Conservation (phyloP, 306 rosid genomes). For the Luffa acutangula region DNA sequence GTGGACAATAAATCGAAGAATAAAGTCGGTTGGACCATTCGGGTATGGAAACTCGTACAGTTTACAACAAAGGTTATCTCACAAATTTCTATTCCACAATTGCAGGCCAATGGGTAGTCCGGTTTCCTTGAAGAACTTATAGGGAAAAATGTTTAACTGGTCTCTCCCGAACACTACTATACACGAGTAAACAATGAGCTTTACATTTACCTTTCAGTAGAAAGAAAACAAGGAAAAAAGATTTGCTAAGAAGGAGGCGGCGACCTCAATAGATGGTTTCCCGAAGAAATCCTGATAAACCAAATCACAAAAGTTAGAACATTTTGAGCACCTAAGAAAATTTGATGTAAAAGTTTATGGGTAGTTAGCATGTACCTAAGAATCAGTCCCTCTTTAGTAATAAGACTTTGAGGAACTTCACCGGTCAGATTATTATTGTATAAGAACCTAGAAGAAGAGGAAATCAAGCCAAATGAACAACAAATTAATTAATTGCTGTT, state of each 20-base stretch:
- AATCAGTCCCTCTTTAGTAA: constrained; percentile 40
- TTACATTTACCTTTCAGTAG: not conserved
- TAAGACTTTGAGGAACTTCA: constrained; percentile 58
- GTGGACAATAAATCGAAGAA: constrained; percentile 19
- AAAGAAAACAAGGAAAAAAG: not conserved
- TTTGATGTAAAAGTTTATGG: not conserved
- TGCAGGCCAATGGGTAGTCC: not conserved
- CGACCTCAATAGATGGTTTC: constrained; percentile 48
- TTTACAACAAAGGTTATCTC: not conserved
- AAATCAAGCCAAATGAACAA: constrained; percentile 16
- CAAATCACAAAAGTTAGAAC: constrained; percentile 19
- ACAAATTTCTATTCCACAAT: constrained; percentile 19
- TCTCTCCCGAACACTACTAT: not conserved
- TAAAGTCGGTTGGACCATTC: not conserved
- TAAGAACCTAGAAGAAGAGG: constrained; percentile 51
- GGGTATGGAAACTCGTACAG: constrained; percentile 11
- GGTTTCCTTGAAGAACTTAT: constrained; percentile 13
- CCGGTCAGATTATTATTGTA: constrained; percentile 86
- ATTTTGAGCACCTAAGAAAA: constrained; percentile 9
- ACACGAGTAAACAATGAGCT: constrained; percentile 2
- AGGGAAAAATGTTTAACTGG: not conserved
- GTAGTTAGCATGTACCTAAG: constrained; percentile 35
- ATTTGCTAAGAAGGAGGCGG: constrained; percentile 49
- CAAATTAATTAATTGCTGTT: not conserved
- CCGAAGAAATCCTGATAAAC: constrained; percentile 40